Conservation (phyloP, 2,329 filamentous ascomycete genomes). For the Pleochaeta shiraiana region DNA sequence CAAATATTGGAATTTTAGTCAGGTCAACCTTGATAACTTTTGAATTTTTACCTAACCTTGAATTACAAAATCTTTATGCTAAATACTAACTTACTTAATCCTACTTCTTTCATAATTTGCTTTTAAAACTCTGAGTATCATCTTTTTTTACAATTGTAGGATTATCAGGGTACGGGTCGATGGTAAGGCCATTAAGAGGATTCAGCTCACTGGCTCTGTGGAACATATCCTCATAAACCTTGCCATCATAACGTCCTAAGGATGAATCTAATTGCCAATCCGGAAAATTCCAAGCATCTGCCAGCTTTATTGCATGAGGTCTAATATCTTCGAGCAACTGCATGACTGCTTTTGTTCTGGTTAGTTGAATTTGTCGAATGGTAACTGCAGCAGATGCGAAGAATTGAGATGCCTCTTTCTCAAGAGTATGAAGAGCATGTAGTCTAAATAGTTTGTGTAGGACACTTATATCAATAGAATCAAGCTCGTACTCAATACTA, state of each 20-base stretch:
- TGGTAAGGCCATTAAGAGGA: constrained; percentile 47
- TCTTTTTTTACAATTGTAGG: constrained; percentile 38
- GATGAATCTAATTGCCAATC: constrained; percentile 59
- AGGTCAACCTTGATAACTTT: background rate
- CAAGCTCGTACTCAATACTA: constrained; percentile 29
- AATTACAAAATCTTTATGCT: background rate
- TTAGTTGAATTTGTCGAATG: constrained; percentile 48
- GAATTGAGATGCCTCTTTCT: constrained; percentile 49
- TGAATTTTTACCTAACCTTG: background rate
- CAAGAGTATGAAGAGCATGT: constrained; percentile 41
- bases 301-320: constrained; percentile 48
- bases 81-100: no score
- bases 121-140: constrained; percentile 24
- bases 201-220: constrained; percentile 48
- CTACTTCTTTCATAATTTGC: constrained; percentile 24
- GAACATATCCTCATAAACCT: constrained; percentile 62
- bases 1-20: no score
- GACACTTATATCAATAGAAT: constrained; percentile 32
- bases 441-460: constrained; percentile 47
- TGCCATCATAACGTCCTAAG: constrained; percentile 47
- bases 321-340: constrained; percentile 48
- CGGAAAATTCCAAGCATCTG: constrained; percentile 55
- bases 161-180: constrained; percentile 49
- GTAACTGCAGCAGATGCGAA: constrained; percentile 47
- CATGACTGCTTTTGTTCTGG: constrained; percentile 44